Conservation (phyloP, 2,329 filamentous ascomycete species). For the Knoxdaviesia capensis region DNA sequence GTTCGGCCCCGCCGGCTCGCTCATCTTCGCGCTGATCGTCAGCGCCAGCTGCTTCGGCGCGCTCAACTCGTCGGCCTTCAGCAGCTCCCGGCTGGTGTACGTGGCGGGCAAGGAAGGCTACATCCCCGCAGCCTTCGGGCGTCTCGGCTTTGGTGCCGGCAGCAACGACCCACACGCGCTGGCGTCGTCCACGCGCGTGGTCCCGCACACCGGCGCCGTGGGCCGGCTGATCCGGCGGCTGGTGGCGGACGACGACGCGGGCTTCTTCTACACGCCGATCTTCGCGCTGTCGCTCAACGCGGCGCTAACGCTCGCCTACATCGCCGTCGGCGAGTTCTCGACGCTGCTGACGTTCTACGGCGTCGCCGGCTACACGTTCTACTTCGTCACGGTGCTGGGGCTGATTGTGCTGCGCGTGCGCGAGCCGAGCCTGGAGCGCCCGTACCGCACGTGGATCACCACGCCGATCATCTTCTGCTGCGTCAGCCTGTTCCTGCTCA, state of each 20-base stretch:
- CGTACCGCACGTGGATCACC: constrained; percentile 90
- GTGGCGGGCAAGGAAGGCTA: constrained; percentile 91
- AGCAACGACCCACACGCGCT: constrained; percentile 16
- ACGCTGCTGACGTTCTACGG: constrained; percentile 94
- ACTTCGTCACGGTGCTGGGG: constrained; percentile 86
- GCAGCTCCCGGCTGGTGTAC: constrained; percentile 78
- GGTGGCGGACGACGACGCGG: constrained; percentile 57
- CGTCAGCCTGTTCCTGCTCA: constrained; percentile 81
- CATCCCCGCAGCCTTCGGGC: constrained; percentile 64
- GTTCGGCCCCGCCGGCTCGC: constrained; percentile 63
- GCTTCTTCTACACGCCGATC: constrained; percentile 85
- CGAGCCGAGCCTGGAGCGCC: constrained; percentile 72
- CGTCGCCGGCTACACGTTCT: constrained; percentile 91
- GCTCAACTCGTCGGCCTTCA: constrained; percentile 87
- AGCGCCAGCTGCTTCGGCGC: constrained; percentile 85
- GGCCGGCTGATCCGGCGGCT: constrained; percentile 37
- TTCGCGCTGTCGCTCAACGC: constrained; percentile 75
- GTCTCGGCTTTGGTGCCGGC: constrained; percentile 45
- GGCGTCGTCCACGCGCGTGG: constrained; percentile 20
- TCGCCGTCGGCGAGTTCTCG: constrained; percentile 72
- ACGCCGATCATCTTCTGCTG: constrained; percentile 98
- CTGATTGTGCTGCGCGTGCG: constrained; percentile 75
- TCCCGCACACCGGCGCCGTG: constrained; percentile 22
- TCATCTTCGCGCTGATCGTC: constrained; percentile 76
- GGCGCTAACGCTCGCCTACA: constrained; percentile 52